These are phyloP conservation scores for Xerocomellus amylosporus DNA, from an alignment of 768 basidiomycete genomes.

Conservation along the genomic window DNA sequence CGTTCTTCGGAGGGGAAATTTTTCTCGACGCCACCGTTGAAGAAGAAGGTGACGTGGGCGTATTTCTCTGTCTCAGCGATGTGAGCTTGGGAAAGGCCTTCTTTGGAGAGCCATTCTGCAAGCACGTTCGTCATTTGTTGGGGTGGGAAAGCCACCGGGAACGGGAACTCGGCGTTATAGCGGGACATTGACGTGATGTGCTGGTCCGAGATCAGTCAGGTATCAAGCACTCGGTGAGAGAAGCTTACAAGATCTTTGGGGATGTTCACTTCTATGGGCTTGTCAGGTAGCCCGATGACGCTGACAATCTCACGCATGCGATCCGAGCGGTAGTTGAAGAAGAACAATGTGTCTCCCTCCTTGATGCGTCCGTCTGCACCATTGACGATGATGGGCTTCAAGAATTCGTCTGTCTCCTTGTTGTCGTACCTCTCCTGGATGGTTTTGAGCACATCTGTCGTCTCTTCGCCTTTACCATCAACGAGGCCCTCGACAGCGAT, in stretches of 20 bases:
- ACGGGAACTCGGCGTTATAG: conserved; percentile 90
- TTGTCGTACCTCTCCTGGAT: conserved; percentile 76
- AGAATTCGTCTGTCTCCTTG: conserved; percentile 90
- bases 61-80: conserved; percentile 99
- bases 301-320: conserved; percentile 89
- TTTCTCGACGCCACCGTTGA: conserved; percentile 95
- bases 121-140: conserved; percentile 92
- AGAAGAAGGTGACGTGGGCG: conserved; percentile 97
- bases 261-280: conserved; percentile 78
- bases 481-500: conserved; percentile 85
- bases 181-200: conserved; percentile 91
- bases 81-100: conserved; percentile 83
- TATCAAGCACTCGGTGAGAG: neutral
- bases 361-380: conserved; percentile 78
- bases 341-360: conserved; percentile 86
- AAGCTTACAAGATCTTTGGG: conserved; percentile 73
- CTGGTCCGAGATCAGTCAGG: conserved; percentile 34
- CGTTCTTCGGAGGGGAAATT: conserved; percentile 83
- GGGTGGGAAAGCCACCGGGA: conserved; percentile 90
- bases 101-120: conserved; percentile 82
- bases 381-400: conserved; percentile 90
- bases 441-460: conserved; percentile 55
- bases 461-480: conserved; percentile 61
- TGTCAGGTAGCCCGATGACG: conserved; percentile 77
- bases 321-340: conserved; percentile 98